Evolutionary conservation across 108 stramenopile genomes (phyloP).

Genomic region (Tribonema minus): DNA sequence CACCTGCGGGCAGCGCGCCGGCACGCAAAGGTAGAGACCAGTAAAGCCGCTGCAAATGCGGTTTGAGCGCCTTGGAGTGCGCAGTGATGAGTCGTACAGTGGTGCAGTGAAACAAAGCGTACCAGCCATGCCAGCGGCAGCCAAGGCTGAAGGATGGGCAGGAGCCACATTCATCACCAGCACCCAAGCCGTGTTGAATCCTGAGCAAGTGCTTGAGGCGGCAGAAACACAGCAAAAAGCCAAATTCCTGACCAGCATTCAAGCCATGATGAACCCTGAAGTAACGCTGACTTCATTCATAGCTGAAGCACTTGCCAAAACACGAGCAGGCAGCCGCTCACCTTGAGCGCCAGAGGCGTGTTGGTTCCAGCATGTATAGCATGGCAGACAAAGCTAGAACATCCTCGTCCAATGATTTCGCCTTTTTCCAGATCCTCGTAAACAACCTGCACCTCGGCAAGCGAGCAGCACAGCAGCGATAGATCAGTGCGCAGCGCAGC

Average conservation of each 20-base stretch:
- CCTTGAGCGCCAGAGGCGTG: constrained; percentile 53
- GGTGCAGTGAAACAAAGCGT: background rate
- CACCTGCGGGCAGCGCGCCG: constrained; percentile 28
- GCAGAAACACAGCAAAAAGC: background rate
- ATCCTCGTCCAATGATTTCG: constrained; percentile 53
- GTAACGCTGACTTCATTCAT: background rate
- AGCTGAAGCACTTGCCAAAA: background rate
- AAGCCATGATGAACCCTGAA: background rate
- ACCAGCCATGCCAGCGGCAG: background rate
- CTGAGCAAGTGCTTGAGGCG: background rate
- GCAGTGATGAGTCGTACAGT: background rate
- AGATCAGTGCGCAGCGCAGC: background rate
- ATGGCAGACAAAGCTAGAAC: constrained; percentile 47
- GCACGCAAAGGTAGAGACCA: background rate
- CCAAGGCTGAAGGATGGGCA: background rate
- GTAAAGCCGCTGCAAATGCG: background rate
- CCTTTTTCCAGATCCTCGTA: constrained; percentile 58
- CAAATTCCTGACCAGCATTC: background rate
- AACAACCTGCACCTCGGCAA: constrained; percentile 1
- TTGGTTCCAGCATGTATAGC: constrained; percentile 43
- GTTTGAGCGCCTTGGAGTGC: background rate
- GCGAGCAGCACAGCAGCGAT: background rate
- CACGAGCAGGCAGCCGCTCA: background rate
- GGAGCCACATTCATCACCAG: background rate
- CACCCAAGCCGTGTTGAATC: background rate